phyloP scores from a whole-genome alignment of 1,139 yeast species.

The Ashbya aceris region DNA sequence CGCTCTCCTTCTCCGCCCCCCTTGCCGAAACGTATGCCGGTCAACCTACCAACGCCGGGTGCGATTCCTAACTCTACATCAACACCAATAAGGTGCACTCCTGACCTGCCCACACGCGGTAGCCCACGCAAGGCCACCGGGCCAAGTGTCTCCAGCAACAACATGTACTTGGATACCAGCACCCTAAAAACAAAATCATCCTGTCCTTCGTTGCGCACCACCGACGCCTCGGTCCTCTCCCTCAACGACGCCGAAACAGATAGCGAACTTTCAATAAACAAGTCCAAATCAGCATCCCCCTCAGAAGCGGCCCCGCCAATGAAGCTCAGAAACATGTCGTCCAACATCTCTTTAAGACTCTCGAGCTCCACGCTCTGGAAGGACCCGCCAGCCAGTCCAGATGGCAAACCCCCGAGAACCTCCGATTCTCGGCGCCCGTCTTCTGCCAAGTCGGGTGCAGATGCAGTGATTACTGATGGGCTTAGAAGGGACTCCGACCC shows the following conservation, averaged over 20 bases:
- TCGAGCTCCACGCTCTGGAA: neutral
- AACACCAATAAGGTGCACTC: no score
- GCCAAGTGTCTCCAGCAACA: neutral
- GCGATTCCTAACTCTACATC: neutral
- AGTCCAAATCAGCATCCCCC: slow-evolving; percentile 1
- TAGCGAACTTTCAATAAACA: neutral
- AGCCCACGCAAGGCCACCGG: neutral
- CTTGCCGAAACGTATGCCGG: neutral
- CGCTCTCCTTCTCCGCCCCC: slow-evolving; percentile 1
- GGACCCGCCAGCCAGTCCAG: no score
- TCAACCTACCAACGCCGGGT: neutral
- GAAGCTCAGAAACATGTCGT: slow-evolving; percentile 1
- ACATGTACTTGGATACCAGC: no score
- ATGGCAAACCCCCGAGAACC: no score
- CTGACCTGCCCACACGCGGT: neutral
- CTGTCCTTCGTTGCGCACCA: neutral
- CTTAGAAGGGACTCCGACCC: neutral
- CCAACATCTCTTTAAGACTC: slow-evolving; percentile 1
- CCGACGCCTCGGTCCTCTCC: neutral
- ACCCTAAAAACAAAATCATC: neutral
- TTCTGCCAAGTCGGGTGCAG: neutral
- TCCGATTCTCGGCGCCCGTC: no score
- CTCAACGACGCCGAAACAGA: neutral
- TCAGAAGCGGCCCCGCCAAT: neutral
- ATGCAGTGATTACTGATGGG: slow-evolving; percentile 2